Evolutionary conservation across 2,329 filamentous ascomycete genomes (phyloP).

Genomic region (Thelonectria olida): DNA sequence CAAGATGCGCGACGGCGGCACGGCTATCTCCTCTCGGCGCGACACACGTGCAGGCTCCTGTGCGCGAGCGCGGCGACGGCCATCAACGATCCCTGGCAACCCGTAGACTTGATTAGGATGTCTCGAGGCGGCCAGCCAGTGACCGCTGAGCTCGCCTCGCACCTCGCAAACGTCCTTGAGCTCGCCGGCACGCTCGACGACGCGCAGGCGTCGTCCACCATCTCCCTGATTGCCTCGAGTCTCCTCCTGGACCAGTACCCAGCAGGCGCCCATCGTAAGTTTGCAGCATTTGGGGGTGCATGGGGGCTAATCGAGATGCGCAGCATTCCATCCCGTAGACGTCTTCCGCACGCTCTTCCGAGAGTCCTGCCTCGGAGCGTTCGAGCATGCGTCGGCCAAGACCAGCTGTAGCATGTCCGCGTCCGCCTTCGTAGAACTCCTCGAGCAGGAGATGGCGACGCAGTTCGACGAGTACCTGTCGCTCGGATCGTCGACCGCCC

Average conservation of each 20-base stretch:
- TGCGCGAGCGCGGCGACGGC: too few species aligned
- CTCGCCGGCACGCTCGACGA: too few species aligned
- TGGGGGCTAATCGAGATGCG: not conserved
- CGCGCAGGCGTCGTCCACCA: too few species aligned
- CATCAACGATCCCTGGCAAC: too few species aligned
- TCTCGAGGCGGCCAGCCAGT: too few species aligned
- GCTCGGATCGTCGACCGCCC: not conserved
- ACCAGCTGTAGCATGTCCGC: not conserved
- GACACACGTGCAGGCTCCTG: too few species aligned
- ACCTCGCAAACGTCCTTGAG: too few species aligned
- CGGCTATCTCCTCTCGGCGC: too few species aligned
- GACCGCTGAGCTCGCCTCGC: too few species aligned
- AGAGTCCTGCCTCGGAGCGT: not conserved
- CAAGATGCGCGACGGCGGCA: too few species aligned
- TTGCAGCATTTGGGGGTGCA: not conserved
- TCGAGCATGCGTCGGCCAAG: not conserved
- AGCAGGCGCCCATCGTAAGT: not conserved
- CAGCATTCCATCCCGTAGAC: not conserved
- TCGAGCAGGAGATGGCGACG: not conserved
- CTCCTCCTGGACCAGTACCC: not conserved
- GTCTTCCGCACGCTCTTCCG: not conserved
- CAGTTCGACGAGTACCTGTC: not conserved
- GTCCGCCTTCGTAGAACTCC: not conserved
- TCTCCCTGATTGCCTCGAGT: too few species aligned
- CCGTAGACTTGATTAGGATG: too few species aligned